Evolutionary conservation across 257 asterid species (phyloP).

Genomic region (Rehmannia glutinosa): DNA sequence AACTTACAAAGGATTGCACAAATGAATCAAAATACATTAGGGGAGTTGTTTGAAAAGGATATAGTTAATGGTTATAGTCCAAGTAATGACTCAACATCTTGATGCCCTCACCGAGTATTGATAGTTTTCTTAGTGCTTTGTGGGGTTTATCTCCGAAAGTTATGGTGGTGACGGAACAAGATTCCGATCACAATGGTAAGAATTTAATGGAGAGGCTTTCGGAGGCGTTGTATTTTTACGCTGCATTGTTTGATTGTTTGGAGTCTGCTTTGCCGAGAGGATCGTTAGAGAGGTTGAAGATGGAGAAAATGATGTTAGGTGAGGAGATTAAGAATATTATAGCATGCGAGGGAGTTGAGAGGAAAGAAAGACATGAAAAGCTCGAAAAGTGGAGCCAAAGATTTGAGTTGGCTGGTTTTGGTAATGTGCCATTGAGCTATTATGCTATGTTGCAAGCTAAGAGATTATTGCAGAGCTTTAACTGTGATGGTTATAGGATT

Average conservation of each 20-base stretch:
- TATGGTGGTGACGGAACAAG: constrained; percentile 90
- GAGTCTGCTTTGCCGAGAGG: constrained; percentile 74
- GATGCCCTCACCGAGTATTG: constrained; percentile 32
- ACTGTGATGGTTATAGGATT: constrained; percentile 87
- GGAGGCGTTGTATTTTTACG: constrained; percentile 69
- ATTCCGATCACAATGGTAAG: constrained; percentile 71
- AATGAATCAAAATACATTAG: too few relatives aligned
- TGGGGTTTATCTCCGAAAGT: constrained; percentile 84
- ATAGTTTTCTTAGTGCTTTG: constrained; percentile 53
- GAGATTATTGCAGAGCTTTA: constrained; percentile 59
- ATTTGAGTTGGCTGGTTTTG: constrained; percentile 62
- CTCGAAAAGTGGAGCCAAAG: constrained; percentile 83
- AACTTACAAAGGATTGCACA: constrained; percentile 52
- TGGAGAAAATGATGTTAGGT: constrained; percentile 82
- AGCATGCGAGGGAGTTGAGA: constrained; percentile 79
- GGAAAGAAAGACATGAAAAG: constrained; percentile 87
- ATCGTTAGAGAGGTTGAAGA: constrained; percentile 66
- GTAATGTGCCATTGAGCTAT: constrained; percentile 66
- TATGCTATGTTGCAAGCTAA: constrained; percentile 87
- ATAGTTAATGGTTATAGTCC: constrained; percentile 53
- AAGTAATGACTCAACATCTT: constrained; percentile 51
- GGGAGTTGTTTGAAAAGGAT: constrained; percentile 75
- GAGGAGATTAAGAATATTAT: constrained; percentile 86
- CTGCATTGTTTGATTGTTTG: constrained; percentile 85
- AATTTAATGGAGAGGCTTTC: constrained; percentile 85